Evolutionary conservation across 495 filamentous ascomycete genomes (phyloP).

Genomic region (Aspergillus bridgeri): DNA sequence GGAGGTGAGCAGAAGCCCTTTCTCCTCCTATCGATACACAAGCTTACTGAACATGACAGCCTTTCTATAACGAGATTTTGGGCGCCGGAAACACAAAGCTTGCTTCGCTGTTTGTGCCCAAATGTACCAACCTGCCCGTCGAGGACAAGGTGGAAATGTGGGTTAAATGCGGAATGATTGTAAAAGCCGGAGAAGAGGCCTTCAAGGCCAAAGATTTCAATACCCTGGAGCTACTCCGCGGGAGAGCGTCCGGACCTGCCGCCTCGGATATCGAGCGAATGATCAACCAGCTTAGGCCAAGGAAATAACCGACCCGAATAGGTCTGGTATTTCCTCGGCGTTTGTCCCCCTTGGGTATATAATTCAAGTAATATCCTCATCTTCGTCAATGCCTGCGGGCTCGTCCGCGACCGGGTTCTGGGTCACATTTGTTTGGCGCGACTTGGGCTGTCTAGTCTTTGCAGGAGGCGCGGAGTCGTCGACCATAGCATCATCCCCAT

Average conservation of each 20-base stretch:
- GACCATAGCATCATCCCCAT: slow-evolving; percentile 32
- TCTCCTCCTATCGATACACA: slow-evolving; percentile 12
- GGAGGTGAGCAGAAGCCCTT: slow-evolving; percentile 59
- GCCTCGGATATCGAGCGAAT: slow-evolving; percentile 58
- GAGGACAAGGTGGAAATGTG: slow-evolving; percentile 85
- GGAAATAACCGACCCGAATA: slow-evolving; percentile 32
- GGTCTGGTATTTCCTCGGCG: slow-evolving; percentile 8
- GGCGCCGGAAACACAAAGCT: slow-evolving; percentile 87
- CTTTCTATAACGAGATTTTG: slow-evolving; percentile 87
- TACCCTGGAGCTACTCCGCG: slow-evolving; percentile 56
- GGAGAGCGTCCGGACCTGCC: slow-evolving; percentile 53
- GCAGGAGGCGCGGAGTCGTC: slow-evolving; percentile 25
- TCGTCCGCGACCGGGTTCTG: slow-evolving; percentile 19
- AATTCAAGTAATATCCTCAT: slow-evolving; percentile 46
- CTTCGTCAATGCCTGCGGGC: slow-evolving; percentile 30
- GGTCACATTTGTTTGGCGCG: slow-evolving; percentile 10
- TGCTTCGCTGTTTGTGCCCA: slow-evolving; percentile 80
- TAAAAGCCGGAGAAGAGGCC: slow-evolving; percentile 90
- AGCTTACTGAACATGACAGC: slow-evolving; percentile 45
- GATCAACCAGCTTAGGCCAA: slow-evolving; percentile 53
- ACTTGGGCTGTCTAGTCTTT: slow-evolving; percentile 14
- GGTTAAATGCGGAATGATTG: slow-evolving; percentile 88
- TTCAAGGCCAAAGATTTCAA: slow-evolving; percentile 74
- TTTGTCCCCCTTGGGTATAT: slow-evolving; percentile 6
- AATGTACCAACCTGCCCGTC: slow-evolving; percentile 64